These are phyloP conservation scores for Thymus mandschuricus DNA, from an alignment of 257 asterid genomes.

Conservation along the genomic window DNA sequence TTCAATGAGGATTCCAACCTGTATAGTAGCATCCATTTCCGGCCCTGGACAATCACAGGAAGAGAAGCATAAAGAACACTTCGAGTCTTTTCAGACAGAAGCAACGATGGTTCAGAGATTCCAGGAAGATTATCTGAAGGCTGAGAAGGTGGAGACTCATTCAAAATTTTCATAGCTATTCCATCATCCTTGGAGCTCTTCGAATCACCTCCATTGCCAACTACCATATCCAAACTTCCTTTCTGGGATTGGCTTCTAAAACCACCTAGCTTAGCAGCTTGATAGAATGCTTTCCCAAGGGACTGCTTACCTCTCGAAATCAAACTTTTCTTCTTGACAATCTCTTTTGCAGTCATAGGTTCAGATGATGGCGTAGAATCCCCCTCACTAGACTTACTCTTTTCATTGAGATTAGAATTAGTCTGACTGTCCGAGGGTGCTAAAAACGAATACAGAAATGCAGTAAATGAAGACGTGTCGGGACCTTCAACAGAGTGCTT, in stretches of 20 bases:
- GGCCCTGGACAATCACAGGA: conserved; percentile 82
- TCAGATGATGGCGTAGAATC: conserved; percentile 47
- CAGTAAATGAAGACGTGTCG: conserved; percentile 92
- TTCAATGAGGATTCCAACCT: conserved; percentile 47
- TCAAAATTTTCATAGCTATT: conserved; percentile 50
- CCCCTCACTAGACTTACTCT: conserved; percentile 39
- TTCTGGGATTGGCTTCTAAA: conserved; percentile 59
- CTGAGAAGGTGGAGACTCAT: conserved; percentile 37
- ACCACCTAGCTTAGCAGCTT: conserved; percentile 70
- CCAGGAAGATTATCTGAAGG: conserved; percentile 57
- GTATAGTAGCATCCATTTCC: conserved; percentile 87
- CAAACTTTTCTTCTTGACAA: conserved; percentile 63
- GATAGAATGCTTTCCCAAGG: conserved; percentile 65
- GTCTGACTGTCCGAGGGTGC: conserved; percentile 64
- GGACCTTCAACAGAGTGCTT: conserved; percentile 73
- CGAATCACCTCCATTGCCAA: conserved; percentile 44
- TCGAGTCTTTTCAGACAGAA: conserved; percentile 79
- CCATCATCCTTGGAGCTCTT: conserved; percentile 46
- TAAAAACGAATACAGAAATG: conserved; percentile 76
- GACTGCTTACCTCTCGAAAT: conserved; percentile 77
- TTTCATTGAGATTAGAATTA: conserved; percentile 36
- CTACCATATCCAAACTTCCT: conserved; percentile 50
- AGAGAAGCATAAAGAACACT: conserved; percentile 60
- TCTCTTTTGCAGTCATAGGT: conserved; percentile 52
- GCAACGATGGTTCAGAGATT: conserved; percentile 85